Base-by-base conservation (phyloP, 2,329 filamentous ascomycete genomes). In the Ascosphaera aggregata region DNA sequence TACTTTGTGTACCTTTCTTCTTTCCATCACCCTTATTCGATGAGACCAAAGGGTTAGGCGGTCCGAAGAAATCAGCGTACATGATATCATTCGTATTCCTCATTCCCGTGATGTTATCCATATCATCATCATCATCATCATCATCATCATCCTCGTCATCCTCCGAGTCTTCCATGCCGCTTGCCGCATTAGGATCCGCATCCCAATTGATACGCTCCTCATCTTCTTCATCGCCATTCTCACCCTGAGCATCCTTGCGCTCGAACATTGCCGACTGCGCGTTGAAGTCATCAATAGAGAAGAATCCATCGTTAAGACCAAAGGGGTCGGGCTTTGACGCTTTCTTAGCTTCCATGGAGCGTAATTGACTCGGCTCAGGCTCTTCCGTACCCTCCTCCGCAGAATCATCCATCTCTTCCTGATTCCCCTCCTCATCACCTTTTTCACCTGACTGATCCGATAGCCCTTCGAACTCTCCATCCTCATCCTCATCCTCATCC, bases 271-370 rank as follows among this genome's bases (percentile, higher is more conserved):
- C 81, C 2, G 84, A 81, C 53, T 91, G 80, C 53, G 77, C 81
- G 64, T 98, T 98, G 68, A 98, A 98, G 43, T 91, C 75, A 50
- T 95, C 85, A 49, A 98, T 86, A 13, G 82, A 92, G 61, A 98
- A 98, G 62, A 98, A 98, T 3, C 84, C 86, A 52, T 98, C 89
- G 51, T 98, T 95, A 22, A 98, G 70, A 4, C 84, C 82, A 51
- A 89, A 67, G 3, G 74, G 73, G 50, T 95, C 84, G 9, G 38
- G 18, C 18, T 35, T 43, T n/a, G n/a, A n/a, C n/a, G n/a, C n/a
- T n/a, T n/a, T n/a, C n/a, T 61, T 50, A 11, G 53, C 52, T 17
- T 60, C 48, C 9, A 52, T 48, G 30, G 40, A 45, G 16, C 41
- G 41, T 9, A 24, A 45, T 11, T 42, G 44, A 18, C 52, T 51